Base-by-base conservation (phyloP, 352 stramenopile species). In the Phytophthora nicotianae region DNA sequence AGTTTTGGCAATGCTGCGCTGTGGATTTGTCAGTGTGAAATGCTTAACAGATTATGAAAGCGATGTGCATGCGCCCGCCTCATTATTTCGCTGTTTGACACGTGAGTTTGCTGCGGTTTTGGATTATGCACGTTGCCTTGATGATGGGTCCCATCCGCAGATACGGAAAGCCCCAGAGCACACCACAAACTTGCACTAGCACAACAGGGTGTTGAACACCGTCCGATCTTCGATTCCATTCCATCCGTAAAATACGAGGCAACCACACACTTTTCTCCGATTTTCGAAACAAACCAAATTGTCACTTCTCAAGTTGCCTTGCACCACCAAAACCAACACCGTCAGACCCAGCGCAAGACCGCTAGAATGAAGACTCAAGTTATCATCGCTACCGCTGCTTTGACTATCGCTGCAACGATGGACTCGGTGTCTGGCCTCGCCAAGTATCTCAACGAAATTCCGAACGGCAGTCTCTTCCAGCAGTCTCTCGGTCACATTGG, bases 381-480 rank as follows among this genome's bases (percentile, higher is more conserved):
- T 38, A 35, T 43, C 45, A 19, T 62, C 16, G 60, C 35, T 19
- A 29, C 45, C 13, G 29, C 35, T 52, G 52, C 17, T 23, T 17
- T 68, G 26, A 57, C 60, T 4, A 53, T 68, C 29, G 51, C 52
- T 33, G 13, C 20, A 10, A 68, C 52, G 7, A 50, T 68, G 52
- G 27, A 68, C 37, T 52, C 52, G 26, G 37, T 27, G 21, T 41
- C 42, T 10, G 60, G 35, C 16, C 59, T 67, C 32, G 54, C 65
- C 49, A 70, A 59, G 53, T 86, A 77, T 54, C 42, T 75, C 16
- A 38, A 47, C 20, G 61, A 79, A 33, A 43, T 83, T 26, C 77
- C 77, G 46, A 86, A 86, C 65, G 72, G 74, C 24, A 63, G 52
- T 6, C 40, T 26, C 2, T 78, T 83, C 62, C 24, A 54, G 13